Percentiles rank a stretch among this genome's conserved stretches.
Conservation (phyloP, 2,329 filamentous ascomycete genomes). For the Xylaria sp. region DNA sequence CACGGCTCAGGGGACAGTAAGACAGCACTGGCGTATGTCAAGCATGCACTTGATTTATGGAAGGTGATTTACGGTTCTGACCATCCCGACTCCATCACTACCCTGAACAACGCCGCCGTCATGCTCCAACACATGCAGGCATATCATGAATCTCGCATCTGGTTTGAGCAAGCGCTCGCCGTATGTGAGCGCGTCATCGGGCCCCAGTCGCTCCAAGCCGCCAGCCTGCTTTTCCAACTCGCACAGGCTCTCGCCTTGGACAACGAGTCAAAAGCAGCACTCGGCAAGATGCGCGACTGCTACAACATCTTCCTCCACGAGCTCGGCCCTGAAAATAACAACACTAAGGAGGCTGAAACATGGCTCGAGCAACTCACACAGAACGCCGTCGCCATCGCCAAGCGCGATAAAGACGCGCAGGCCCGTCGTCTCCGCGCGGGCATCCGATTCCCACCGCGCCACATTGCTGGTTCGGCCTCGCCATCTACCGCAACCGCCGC, state of each 20-base stretch:
- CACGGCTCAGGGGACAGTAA: conserved; percentile 92
- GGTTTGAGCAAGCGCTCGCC: conserved; percentile 93
- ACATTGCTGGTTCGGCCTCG: conserved; percentile 66
- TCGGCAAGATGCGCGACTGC: conserved; percentile 93
- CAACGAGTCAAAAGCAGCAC: conserved; percentile 90
- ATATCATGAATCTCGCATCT: conserved; percentile 92
- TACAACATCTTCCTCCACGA: conserved; percentile 93
- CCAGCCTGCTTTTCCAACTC: conserved; percentile 95
- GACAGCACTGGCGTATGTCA: conserved; percentile 85
- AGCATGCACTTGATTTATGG: conserved; percentile 94
- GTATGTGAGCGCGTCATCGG: conserved; percentile 93
- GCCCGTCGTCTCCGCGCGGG: conserved; percentile 75
- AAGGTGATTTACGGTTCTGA: conserved; percentile 94
- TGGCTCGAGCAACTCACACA: conserved; percentile 97
- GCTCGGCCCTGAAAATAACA: conserved; percentile 90
- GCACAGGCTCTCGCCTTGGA: conserved; percentile 96
- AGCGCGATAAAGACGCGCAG: conserved; percentile 89
- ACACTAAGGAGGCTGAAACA: conserved; percentile 96
- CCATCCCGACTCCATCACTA: conserved; percentile 97
- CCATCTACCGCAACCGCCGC: conserved; percentile 51
- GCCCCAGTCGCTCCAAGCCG: conserved; percentile 88
- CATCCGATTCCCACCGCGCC: conserved; percentile 73
- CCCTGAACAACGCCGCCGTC: conserved; percentile 97
- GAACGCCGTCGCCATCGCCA: conserved; percentile 93
- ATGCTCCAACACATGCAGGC: conserved; percentile 97